Evolutionary conservation across 2,329 filamentous ascomycete genomes (phyloP).

Genomic region (Colletotrichum sp.): DNA sequence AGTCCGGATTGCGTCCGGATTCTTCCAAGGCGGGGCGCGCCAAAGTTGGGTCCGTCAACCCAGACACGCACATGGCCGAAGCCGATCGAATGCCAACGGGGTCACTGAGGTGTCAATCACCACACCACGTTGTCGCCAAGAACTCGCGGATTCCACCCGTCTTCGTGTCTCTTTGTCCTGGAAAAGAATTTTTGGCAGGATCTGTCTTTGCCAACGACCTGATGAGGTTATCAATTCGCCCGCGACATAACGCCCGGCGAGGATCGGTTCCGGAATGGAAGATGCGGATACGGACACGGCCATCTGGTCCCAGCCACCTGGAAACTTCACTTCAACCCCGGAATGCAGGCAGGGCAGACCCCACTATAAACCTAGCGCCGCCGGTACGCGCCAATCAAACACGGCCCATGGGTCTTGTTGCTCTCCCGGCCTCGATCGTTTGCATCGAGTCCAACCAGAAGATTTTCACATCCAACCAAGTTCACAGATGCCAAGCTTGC

Average conservation of each 20-base stretch:
- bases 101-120: not conserved
- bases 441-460: not conserved
- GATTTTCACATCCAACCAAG: not conserved
- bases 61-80: not conserved
- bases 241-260: not conserved
- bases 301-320: slow-evolving; percentile 12
- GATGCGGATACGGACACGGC: not conserved
- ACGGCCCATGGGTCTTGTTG: not conserved
- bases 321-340: slow-evolving; percentile 3
- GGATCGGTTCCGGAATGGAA: not conserved
- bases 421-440: not conserved
- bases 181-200: not conserved
- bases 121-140: slow-evolving; percentile 11
- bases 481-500: not conserved
- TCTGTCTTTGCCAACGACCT: not conserved
- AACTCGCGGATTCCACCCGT: not conserved
- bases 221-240: not conserved
- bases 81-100: slow-evolving; percentile 10
- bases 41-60: not conserved
- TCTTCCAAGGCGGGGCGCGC: not conserved
- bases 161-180: not conserved
- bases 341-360: not conserved
- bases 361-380: not conserved
- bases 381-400: not conserved
- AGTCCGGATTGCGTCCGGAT: not conserved